Conservation (phyloP, 306 rosid species). For the Sophora flavescens region DNA sequence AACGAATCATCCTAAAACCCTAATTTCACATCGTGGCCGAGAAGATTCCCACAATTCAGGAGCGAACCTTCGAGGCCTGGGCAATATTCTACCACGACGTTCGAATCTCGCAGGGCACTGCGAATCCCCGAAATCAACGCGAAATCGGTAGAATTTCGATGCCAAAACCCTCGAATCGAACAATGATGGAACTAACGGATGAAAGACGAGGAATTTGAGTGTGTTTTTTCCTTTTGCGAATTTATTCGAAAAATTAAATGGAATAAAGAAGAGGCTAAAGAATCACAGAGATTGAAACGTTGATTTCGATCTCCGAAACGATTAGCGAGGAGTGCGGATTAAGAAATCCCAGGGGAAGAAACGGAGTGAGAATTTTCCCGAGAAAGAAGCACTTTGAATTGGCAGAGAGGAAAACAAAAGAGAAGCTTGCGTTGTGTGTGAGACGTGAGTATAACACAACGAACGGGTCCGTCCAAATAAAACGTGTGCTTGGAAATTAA, state of each 20-base stretch:
- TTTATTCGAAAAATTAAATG: neutral
- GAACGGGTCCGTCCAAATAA: constrained; percentile 34
- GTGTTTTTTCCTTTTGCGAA: neutral
- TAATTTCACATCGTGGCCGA: constrained; percentile 53
- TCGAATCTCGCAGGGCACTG: neutral
- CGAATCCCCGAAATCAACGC: neutral
- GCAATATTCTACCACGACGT: constrained; percentile 7
- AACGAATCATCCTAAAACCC: constrained; percentile 56
- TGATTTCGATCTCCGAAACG: constrained; percentile 26
- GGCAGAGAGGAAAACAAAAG: constrained; percentile 27
- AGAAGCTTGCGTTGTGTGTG: too few species aligned
- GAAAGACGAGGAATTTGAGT: neutral
- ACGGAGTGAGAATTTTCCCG: constrained; percentile 22
- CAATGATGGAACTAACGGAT: constrained; percentile 10
- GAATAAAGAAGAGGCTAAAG: too few species aligned
- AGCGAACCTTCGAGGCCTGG: constrained; percentile 31
- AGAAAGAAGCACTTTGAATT: constrained; percentile 50
- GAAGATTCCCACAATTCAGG: constrained; percentile 34
- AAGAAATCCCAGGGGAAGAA: constrained; percentile 17
- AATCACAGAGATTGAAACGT: constrained; percentile 2
- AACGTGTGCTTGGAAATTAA: neutral
- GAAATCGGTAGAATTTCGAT: constrained; percentile 15
- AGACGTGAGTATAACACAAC: constrained; percentile 38
- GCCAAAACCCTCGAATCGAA: constrained; percentile 18
- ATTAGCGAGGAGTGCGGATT: neutral